A percentile compares a stretch with the other conserved stretches of the same genome.
Conservation (phyloP, 1,284 basidiomycete genomes). For the Microbotryum violaceum region DNA sequence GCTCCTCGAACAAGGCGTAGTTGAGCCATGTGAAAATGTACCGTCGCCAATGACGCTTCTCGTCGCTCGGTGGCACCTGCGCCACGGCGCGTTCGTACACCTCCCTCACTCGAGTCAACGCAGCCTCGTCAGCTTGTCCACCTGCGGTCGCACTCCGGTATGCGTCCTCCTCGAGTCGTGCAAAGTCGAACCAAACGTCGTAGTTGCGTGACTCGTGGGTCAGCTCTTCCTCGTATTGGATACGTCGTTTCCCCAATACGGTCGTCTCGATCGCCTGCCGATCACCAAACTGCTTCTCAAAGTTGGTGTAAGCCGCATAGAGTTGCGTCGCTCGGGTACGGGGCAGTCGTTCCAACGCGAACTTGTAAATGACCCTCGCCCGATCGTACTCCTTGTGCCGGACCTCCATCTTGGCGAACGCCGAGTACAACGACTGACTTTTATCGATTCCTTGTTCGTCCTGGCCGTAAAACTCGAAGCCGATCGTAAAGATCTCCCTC, state of each 20-base stretch:
- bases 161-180: conserved; percentile 85
- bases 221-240: conserved; percentile 94
- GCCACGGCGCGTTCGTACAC: conserved; percentile 96
- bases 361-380: conserved; percentile 96
- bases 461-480: conserved; percentile 93
- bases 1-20: conserved; percentile 95
- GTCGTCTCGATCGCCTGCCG: conserved; percentile 82
- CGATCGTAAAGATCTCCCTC: conserved; percentile 91
- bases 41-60: conserved; percentile 86
- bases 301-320: conserved; percentile 87
- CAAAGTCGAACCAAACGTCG: conserved; percentile 97
- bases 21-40: conserved; percentile 72
- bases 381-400: conserved; percentile 92
- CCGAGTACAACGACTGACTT: conserved; percentile 89
- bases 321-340: conserved; percentile 77
- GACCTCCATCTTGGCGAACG: conserved; percentile 98
- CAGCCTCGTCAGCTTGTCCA: conserved; percentile 49
- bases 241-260: conserved; percentile 88
- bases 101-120: conserved; percentile 63
- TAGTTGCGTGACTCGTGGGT: conserved; percentile 83
- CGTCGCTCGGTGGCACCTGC: conserved; percentile 79
- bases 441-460: conserved; percentile 95
- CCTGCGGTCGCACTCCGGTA: conserved; percentile 45
- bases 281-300: conserved; percentile 96
- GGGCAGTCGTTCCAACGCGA: conserved; percentile 82